Evolutionary conservation across 345 rosid genomes (phyloP).

Genomic region (Melaleuca alternifolia): DNA sequence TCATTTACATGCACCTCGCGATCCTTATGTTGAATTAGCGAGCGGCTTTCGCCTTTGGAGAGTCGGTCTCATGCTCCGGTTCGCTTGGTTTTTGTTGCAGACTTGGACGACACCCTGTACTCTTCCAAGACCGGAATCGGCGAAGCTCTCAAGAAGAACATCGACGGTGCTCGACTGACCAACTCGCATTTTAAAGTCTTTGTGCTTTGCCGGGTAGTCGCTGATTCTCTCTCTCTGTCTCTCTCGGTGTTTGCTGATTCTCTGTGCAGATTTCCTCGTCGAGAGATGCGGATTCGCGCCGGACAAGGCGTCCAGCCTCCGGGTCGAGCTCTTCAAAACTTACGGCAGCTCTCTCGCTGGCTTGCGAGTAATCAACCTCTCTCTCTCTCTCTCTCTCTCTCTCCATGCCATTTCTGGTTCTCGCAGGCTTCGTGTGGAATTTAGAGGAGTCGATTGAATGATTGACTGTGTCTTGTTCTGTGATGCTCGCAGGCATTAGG

Average conservation of each 20-base stretch:
- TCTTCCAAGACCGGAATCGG: conserved; percentile 60
- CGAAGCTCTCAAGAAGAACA: conserved; percentile 61
- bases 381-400: not conserved
- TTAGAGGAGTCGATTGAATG: not conserved
- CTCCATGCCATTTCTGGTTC: not conserved
- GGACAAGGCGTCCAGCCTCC: conserved; percentile 48
- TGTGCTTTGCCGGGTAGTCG: fast-evolving
- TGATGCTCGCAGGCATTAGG: conserved; percentile 48
- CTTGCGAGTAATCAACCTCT: conserved; percentile 42
- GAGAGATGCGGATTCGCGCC: conserved; percentile 59
- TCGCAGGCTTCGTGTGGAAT: not conserved
- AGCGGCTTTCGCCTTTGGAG: not conserved
- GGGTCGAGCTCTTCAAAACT: conserved; percentile 72
- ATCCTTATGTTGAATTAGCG: no score
- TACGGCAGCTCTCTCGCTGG: conserved; percentile 97
- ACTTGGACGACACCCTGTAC: conserved; percentile 95
- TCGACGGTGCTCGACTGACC: conserved; percentile 35
- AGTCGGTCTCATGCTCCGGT: not conserved
- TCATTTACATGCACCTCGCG: not conserved
- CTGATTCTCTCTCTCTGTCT: not conserved
- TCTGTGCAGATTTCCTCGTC: conserved; percentile 46
- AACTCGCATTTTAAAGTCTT: not conserved
- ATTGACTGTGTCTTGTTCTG: not conserved
- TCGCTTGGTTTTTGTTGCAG: conserved; percentile 16
- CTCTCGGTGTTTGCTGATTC: not conserved